These are phyloP conservation scores for Suhomyces chickasaworum DNA, from an alignment of 1,139 yeast species.

Conservation along the genomic window DNA sequence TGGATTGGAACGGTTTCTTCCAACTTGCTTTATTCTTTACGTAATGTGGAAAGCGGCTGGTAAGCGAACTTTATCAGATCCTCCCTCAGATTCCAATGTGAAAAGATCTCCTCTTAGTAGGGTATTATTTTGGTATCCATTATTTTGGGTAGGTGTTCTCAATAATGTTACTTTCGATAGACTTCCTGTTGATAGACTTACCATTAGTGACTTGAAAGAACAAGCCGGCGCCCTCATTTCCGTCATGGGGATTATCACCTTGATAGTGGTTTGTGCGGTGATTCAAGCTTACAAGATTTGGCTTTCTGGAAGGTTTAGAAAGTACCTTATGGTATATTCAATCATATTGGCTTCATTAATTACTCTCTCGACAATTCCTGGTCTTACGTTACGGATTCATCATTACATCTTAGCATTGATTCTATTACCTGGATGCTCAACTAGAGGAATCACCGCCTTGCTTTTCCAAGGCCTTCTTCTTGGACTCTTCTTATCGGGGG, in stretches of 20 bases:
- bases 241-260: constrained; percentile 49
- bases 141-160: constrained; percentile 82
- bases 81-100: constrained; percentile 8
- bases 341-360: constrained; percentile 49
- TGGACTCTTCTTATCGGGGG: constrained; percentile 82
- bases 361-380: constrained; percentile 57
- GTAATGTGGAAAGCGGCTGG: constrained; percentile 69
- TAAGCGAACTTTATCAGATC: constrained; percentile 31
- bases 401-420: constrained; percentile 84
- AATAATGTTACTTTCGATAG: constrained; percentile 88
- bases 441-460: constrained; percentile 70
- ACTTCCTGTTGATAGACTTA: constrained; percentile 83
- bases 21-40: constrained; percentile 69
- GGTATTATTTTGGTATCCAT: constrained; percentile 69
- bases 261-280: constrained; percentile 55
- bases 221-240: constrained; percentile 81
- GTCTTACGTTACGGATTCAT: constrained; percentile 77
- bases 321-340: constrained; percentile 56
- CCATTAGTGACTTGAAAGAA: constrained; percentile 64
- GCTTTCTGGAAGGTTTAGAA: constrained; percentile 72
- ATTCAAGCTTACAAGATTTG: constrained; percentile 81
- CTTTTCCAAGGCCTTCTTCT: constrained; percentile 80
- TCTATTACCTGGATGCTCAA: constrained; percentile 83
- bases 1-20: constrained; percentile 75
- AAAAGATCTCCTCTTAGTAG: constrained; percentile 50